Evolutionary conservation across 2,329 filamentous ascomycete species (phyloP), one percentile per base, ranked within the genome.

Genomic region (Immersiporthe knoxdaviesiana): DNA sequence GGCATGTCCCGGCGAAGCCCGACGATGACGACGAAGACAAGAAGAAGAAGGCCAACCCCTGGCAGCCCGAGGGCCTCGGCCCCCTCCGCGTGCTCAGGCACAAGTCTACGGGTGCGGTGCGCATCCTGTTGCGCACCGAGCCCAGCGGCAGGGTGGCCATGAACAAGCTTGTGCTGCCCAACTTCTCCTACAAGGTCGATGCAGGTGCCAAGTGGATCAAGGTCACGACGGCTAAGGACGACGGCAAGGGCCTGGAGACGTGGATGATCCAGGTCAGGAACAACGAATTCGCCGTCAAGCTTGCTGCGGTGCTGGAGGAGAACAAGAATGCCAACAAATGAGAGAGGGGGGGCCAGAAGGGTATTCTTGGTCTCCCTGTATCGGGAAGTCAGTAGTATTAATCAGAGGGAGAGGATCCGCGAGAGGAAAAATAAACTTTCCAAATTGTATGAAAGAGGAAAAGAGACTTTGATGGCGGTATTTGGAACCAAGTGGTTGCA

Each of bases 181-280:
- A 84, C n/a, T 79, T 89, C 65, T 82, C 83, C 6, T 94, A 94
- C 81, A 87, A 86, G 74, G 81, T 84, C 8, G 84, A 85, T 37
- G 82, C 83, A 14, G 76, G 75, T 35, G 83, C 77, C 61, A 91
- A 90, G 79, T 89, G 87, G 70, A 81, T 91, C 69, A 88, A 86
- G 76, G 73, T 91, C 68, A 82, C 83, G 14, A 84, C 87, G 6
- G 84, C 88, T 0, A 85, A 84, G 68, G 87, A 88, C 64, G 82
- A 83, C 63, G 89, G 88, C 21, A 83, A 83, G 60, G 84, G 84
- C 0, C 78, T 92, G 37, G 90, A 92, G 78, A 88, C 88, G 5
- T 94, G 90, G 90, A 86, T 91, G 76, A 79, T 94, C 21, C 88
- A 90, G 76, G 87, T 93, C 62, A 92, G 91, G 81, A 90, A 89